phyloP scores from a whole-genome alignment of 2,329 filamentous ascomycete species.

The Aspergillus fumigatus region DNA sequence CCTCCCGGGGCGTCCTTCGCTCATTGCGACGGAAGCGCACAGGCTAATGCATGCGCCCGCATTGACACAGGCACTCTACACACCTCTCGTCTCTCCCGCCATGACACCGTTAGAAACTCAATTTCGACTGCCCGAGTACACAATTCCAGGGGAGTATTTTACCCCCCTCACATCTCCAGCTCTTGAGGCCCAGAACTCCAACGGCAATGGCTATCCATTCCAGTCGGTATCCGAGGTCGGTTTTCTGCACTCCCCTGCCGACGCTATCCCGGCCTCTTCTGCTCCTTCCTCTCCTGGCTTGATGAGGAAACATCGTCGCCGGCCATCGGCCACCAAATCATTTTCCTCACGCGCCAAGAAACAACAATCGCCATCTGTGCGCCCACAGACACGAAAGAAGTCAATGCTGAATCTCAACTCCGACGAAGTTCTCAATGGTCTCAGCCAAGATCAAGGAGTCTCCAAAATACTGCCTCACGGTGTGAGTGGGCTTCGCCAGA shows the following conservation, averaged over 20 bases:
- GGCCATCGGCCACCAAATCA: constrained; percentile 31
- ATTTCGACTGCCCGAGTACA: constrained; percentile 45
- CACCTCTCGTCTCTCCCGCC: constrained; percentile 47
- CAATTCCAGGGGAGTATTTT: constrained; percentile 46
- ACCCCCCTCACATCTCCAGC: constrained; percentile 48
- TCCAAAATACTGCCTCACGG: constrained; percentile 22
- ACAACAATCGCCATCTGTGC: constrained; percentile 43
- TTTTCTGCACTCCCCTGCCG: constrained; percentile 39
- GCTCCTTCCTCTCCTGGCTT: constrained; percentile 31
- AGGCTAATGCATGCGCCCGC: constrained; percentile 14
- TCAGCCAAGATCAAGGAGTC: constrained; percentile 33
- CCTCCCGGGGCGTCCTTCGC: background rate
- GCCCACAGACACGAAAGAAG: constrained; percentile 37
- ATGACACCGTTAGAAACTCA: constrained; percentile 48
- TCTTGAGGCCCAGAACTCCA: constrained; percentile 43
- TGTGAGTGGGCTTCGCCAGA: constrained; percentile 28
- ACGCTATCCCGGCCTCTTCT: constrained; percentile 30
- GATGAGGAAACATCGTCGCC: constrained; percentile 37
- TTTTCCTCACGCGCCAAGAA: constrained; percentile 33
- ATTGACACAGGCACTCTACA: constrained; percentile 41
- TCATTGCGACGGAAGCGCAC: background rate
- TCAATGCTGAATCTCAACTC: constrained; percentile 27
- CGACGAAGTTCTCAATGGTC: constrained; percentile 30
- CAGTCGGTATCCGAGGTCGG: constrained; percentile 36
- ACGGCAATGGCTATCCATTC: constrained; percentile 32